Base-by-base conservation (phyloP, 306 rosid species). In the Chamaecrista fasciculata region DNA sequence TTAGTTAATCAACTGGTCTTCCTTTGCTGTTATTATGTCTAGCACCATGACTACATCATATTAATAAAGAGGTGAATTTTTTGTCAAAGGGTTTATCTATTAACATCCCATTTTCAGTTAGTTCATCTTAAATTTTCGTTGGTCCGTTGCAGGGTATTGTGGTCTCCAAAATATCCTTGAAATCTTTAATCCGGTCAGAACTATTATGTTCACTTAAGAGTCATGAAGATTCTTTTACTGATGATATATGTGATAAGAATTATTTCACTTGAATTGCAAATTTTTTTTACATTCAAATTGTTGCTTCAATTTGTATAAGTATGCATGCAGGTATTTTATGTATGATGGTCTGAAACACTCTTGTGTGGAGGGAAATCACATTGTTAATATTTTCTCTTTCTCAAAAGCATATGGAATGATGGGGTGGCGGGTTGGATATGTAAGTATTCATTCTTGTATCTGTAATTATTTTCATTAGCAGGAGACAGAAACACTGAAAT, bases 391-490 rank as follows among this genome's bases (percentile, higher is more conserved):
- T 66, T 94, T 94, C 76, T 94, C 99, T 51, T 94, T 94, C 79
- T 94, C 99, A 0, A 94, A 94, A 81, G 95, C 99, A 15, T 89
- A 91, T 63, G 99, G 99, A 69, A 94, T 94, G 99, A 94, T 94
- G 99, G 99, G 99, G 60, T 95, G 99, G 99, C 89, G 99, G n/a
- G 84, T 95, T 42, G 99, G 99, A 80, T 95, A 95, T 61, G 99
- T 95, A 84, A 91, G 96, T 67, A 18, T 23, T 10, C 3, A 57
- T 47, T 49, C 66, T 63, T 10, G 61, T 66, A 5, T n/a, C 66
- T 19, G 10, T 48, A 28, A n/a, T 28, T 40, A 49, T 47, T 63
- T 64, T 43, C 23, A 9, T 61, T 46, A 64, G 21, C 46, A 18
- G 21, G 37, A 25, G 23, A 25, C 37, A 43, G 31, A 26, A 52